Evolutionary conservation across 2,329 filamentous ascomycete species (phyloP), one percentile per base, ranked within the genome.

Genomic region (Colletotrichum ledebouriae): DNA sequence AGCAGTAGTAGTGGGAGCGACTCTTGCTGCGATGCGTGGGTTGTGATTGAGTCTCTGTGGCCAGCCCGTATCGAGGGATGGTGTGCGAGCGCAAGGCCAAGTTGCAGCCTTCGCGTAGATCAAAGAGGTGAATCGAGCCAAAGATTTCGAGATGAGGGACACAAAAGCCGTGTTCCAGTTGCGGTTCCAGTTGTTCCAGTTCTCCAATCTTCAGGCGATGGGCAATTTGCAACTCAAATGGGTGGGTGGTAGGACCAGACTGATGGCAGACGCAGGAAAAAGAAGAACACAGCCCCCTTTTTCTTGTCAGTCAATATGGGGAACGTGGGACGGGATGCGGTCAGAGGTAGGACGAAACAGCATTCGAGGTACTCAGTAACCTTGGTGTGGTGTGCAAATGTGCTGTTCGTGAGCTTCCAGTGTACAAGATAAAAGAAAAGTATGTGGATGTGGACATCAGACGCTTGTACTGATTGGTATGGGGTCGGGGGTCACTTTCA

Each of bases 201-300:
- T 42, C 12, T 22, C 34, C 33, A 57, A 59, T 53, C 39, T 56
- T 63, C 63, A 66, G 58, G 59, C 47, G 52, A 67, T 58, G 37
- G 56, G 37, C 33, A 57, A 63, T 20, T 15, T 20, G 57, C 57
- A 46, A 50, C 37, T 56, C 29, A 41, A 46, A 41, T 37, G 60
- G 47, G 55, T 55, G 55, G 37, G 56, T 17, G 61, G 61, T 69
- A 44, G 50, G 59, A 56, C 49, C 37, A 12, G 34, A 33, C 10
- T 53, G 25, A 53, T 29, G 25, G n/a, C 33, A 42, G 41, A 7
- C 20, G 37, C 59, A 61, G 62, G 62, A 69, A 66, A 59, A n/a
- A 42, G 22, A 50, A 63, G 62, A 58, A 69, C 66, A 66, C 62
- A 69, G 66, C 66, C 66, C 66, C 66, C 66, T 69, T 67, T 50